phyloP scores from a whole-genome alignment of 139 green algal genomes.

The Limnomonas spitsbergensis region DNA sequence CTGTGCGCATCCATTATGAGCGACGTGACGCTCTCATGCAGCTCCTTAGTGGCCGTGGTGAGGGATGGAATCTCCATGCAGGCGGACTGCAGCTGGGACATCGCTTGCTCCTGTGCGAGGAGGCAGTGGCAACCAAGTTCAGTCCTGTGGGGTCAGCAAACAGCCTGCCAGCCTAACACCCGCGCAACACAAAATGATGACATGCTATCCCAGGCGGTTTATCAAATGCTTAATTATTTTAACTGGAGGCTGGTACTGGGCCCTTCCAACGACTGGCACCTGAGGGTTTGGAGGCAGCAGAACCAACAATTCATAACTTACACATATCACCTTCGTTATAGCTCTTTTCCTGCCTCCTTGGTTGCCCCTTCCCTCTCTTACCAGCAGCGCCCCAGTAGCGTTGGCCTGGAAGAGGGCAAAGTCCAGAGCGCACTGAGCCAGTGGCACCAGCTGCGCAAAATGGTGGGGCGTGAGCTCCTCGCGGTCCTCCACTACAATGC shows the following conservation, averaged over 20 bases:
- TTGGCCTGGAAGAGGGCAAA: constrained; percentile 45
- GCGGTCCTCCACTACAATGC: constrained; percentile 36
- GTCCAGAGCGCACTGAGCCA: constrained; percentile 41
- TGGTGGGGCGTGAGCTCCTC: constrained; percentile 46
- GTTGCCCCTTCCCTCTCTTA: no score
- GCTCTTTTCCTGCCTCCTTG: no score
- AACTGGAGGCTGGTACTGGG: no score
- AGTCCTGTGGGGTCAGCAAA: no score
- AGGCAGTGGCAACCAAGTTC: not conserved
- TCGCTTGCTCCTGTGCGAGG: constrained; percentile 33
- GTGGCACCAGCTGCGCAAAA: constrained; percentile 38
- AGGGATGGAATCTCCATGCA: constrained; percentile 40
- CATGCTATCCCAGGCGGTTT: no score
- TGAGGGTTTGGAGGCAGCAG: no score
- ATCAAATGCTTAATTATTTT: no score
- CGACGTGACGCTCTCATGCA: constrained; percentile 34
- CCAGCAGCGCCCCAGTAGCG: constrained; percentile 33
- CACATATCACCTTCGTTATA: no score
- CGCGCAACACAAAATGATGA: no score
- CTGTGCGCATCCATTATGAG: constrained; percentile 30
- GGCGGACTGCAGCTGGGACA: constrained; percentile 24
- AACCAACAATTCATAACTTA: no score
- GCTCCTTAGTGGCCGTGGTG: constrained; percentile 38
- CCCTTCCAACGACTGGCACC: no score
- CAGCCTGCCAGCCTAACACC: no score